Base-by-base conservation (phyloP, 1,139 yeast species). In the Candida glucosophila region DNA sequence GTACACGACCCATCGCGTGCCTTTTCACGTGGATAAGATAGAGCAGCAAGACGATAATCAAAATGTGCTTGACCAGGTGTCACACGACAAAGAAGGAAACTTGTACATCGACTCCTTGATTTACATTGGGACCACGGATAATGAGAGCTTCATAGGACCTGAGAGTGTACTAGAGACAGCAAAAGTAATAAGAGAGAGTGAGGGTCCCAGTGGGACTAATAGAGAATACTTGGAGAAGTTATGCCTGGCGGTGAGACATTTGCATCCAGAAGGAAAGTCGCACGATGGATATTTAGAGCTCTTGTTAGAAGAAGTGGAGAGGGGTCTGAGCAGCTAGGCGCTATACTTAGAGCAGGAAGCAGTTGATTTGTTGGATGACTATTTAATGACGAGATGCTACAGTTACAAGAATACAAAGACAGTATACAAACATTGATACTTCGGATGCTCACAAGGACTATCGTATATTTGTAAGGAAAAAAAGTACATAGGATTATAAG, bases 191-290 rank as follows among this genome's bases (percentile, higher is more conserved):
- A 54, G 59, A 12, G 38, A 40, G 0, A 60, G 81, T 12, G 43
- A 41, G 4, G 97, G 97, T 0, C 92, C 93, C 5, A 78, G 92
- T 41, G 97, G 97, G 0, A 62, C 64, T 12, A 88, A 88, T 46
- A 52, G 57, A 24, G 94, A 82, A 43, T 88, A 88, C 44, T 53
- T 88, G 33, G 47, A 55, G 22, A 57, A 62, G 25, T 56, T 86
- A 28, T 64, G 67, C 22, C 50, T 57, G 5, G 69, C 88, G 0
- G 62, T 85, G 19, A 41, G 58, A 20, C 58, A 58, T 7, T 50
- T 80, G 25, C 73, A 66, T 25, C 53, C 55, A 1, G 43, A 38
- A 10, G 43, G 51, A 6, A 33, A 37, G 7, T 43, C 56, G 3
- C 34, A 42, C 17, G 69, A 63, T 34, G 40, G 43, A 24, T 63